These are phyloP conservation scores for Penstemon newberryi DNA, from an alignment of 257 asterid genomes.

Conservation along the genomic window DNA sequence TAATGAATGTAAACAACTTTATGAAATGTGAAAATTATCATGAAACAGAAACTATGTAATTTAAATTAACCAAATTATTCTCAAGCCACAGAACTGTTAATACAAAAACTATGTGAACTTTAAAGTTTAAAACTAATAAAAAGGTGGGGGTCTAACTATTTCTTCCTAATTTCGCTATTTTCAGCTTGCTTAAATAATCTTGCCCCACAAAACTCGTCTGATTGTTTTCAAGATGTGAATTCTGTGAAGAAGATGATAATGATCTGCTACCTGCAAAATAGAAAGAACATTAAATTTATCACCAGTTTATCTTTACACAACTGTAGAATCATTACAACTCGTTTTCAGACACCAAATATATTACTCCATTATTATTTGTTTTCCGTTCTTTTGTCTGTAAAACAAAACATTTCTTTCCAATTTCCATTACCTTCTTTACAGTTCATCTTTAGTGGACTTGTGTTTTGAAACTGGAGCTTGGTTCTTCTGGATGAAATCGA, in stretches of 20 bases:
- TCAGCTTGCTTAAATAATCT: slow-evolving; percentile 11
- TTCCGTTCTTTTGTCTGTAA: neutral
- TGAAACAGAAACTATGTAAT: no score
- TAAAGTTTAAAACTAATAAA: neutral
- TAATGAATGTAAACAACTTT: no score
- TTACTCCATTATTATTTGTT: neutral
- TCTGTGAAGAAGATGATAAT: neutral
- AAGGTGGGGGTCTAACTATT: neutral
- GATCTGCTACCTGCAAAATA: slow-evolving; percentile 30
- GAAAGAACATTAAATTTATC: slow-evolving; percentile 4
- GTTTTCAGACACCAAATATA: neutral
- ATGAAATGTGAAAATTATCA: no score
- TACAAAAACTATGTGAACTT: neutral
- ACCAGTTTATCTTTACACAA: neutral
- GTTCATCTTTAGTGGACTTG: slow-evolving; percentile 64
- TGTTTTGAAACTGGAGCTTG: slow-evolving; percentile 42
- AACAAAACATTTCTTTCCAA: neutral
- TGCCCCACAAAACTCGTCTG: neutral
- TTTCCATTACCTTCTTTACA: slow-evolving; percentile 43
- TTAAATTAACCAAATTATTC: neutral
- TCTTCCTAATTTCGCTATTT: neutral
- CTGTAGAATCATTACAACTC: neutral
- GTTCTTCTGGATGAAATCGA: slow-evolving; percentile 68
- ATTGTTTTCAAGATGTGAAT: neutral
- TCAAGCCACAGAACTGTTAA: neutral